Evolutionary conservation across 2,329 filamentous ascomycete species (phyloP).

Genomic region (Sporothrix schenckii): DNA sequence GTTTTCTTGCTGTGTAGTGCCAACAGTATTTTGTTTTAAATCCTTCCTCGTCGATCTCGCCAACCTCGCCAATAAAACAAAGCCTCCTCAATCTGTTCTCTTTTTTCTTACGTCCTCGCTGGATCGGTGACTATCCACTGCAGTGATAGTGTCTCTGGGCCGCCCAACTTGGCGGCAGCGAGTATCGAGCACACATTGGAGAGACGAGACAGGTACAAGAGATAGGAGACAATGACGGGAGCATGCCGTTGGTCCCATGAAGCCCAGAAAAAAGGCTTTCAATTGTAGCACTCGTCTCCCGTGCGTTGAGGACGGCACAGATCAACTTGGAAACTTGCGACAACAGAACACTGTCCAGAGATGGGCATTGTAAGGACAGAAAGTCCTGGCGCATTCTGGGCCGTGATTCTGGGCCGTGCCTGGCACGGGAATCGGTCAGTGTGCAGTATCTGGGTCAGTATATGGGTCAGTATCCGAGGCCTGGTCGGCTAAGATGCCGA

Average conservation of each 20-base stretch:
- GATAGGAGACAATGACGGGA: not conserved
- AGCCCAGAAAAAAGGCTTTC: not conserved
- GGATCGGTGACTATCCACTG: not conserved
- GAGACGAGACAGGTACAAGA: not conserved
- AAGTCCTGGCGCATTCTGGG: too few relatives aligned
- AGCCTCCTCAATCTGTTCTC: not conserved
- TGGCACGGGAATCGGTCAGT: too few relatives aligned
- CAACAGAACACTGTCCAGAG: too few relatives aligned
- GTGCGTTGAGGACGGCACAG: not conserved
- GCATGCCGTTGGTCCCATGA: not conserved
- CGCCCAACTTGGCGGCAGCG: not conserved
- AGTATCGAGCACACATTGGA: not conserved
- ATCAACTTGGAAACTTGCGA: too few relatives aligned
- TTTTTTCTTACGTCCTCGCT: not conserved
- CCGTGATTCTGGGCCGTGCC: too few relatives aligned
- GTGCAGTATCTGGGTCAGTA: too few relatives aligned
- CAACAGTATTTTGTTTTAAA: not conserved
- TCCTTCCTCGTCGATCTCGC: constrained; percentile 18
- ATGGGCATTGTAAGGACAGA: too few relatives aligned
- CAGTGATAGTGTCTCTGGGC: not conserved
- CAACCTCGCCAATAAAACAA: constrained; percentile 5
- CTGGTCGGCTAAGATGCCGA: constrained; percentile 10
- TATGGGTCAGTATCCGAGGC: not conserved
- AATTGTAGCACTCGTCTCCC: not conserved
- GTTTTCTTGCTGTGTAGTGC: not conserved